These are phyloP conservation scores for Lophiostoma macrostomum DNA, from an alignment of 495 filamentous ascomycete genomes.

Conservation along the genomic window DNA sequence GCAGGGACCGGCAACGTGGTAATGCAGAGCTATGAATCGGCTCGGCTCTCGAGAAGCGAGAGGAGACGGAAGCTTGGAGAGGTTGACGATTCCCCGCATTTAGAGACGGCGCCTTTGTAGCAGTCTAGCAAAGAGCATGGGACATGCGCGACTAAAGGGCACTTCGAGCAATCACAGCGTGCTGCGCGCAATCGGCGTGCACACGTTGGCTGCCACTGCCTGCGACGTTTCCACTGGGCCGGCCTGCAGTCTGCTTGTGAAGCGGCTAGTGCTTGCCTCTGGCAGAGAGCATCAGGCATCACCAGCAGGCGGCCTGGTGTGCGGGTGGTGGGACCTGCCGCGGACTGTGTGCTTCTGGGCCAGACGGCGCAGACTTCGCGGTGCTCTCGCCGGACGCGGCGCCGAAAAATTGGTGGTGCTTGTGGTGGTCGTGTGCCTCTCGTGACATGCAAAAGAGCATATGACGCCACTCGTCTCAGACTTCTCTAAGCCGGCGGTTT, in stretches of 20 bases:
- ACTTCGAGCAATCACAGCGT: conserved; percentile 18
- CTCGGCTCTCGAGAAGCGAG: conserved; percentile 33
- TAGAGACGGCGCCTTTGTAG: conserved; percentile 10
- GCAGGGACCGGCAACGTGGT: conserved; percentile 7
- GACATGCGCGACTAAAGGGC: background rate
- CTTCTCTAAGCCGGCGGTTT: conserved; percentile 16
- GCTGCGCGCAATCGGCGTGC: conserved; percentile 5
- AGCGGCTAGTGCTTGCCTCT: conserved; percentile 15
- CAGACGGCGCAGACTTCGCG: too few species aligned
- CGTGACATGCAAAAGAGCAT: background rate
- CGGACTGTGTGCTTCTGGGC: too few species aligned
- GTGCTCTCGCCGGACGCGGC: too few species aligned
- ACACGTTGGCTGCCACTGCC: conserved; percentile 8
- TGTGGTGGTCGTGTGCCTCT: conserved; percentile 5
- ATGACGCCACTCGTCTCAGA: conserved; percentile 10
- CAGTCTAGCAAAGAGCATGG: background rate
- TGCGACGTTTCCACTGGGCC: conserved; percentile 26
- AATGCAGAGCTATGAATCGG: conserved; percentile 14
- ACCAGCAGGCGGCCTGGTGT: too few species aligned
- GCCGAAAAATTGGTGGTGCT: background rate
- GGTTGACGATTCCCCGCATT: conserved; percentile 32
- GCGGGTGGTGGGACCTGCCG: too few species aligned
- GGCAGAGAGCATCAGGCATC: too few species aligned
- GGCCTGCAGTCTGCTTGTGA: conserved; percentile 1
- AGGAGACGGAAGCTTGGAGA: conserved; percentile 21